A percentile compares a stretch with the other conserved stretches of the same genome.
These are phyloP conservation scores for Termitomyces sp. DNA, from an alignment of 768 basidiomycete species.

Conservation along the genomic window DNA sequence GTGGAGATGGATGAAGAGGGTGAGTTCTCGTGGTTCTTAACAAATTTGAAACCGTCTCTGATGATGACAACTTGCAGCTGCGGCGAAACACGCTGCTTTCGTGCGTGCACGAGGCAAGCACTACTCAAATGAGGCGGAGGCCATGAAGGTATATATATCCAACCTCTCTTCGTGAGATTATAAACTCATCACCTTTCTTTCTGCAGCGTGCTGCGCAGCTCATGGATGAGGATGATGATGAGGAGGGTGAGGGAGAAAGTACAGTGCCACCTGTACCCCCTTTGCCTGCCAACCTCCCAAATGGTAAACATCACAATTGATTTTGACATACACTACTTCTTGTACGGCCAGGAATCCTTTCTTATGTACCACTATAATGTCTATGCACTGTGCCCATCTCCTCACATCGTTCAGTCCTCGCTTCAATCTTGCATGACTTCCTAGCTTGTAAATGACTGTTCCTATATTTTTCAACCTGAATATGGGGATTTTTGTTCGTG, in stretches of 20 bases:
- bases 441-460: not conserved
- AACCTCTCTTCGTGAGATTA: not conserved
- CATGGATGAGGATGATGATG: conserved; percentile 61
- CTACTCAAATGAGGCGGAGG: conserved; percentile 89
- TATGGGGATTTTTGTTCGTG: not conserved
- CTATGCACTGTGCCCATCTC: not conserved
- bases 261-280: conserved; percentile 9
- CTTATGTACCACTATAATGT: conserved; percentile 5
- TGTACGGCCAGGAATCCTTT: not conserved
- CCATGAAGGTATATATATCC: conserved; percentile 73
- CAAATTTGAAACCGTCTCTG: not conserved
- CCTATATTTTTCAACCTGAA: not conserved
- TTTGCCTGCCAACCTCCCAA: conserved; percentile 23
- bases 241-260: not conserved
- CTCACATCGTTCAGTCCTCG: not conserved
- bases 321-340: not conserved
- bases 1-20: conserved; percentile 89
- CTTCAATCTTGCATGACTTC: not conserved
- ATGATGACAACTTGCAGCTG: conserved; percentile 46
- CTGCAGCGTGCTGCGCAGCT: conserved; percentile 60
- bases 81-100: conserved; percentile 79
- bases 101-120: conserved; percentile 78
- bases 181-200: not conserved
- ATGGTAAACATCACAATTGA: conserved; percentile 15
- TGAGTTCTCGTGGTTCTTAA: conserved; percentile 27